These are phyloP conservation scores for Hylodesmum podocarpum DNA, from an alignment of 306 rosid species.

Conservation along the genomic window DNA sequence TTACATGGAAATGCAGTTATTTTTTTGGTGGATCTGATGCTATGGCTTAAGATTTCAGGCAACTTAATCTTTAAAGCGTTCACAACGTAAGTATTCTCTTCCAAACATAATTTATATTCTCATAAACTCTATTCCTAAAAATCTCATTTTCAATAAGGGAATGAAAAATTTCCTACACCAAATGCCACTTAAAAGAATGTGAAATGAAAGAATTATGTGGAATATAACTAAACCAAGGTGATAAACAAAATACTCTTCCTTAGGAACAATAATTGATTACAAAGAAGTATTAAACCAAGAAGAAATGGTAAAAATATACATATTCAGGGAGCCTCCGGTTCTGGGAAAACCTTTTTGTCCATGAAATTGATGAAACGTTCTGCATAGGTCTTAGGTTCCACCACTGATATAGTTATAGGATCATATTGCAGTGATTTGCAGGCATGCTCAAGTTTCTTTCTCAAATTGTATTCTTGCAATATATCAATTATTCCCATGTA, in stretches of 20 bases:
- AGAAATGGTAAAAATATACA: slow-evolving; percentile 5
- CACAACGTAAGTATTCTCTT: too few species aligned
- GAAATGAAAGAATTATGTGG: slow-evolving; percentile 12
- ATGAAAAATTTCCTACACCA: too few species aligned
- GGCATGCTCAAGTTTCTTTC: slow-evolving; percentile 74
- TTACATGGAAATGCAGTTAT: background rate
- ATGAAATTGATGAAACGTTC: slow-evolving; percentile 76
- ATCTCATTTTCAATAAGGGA: too few species aligned
- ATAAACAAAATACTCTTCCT: slow-evolving; percentile 15
- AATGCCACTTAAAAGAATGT: too few species aligned
- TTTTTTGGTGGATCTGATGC: background rate
- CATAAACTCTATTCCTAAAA: too few species aligned
- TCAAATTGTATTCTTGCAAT: slow-evolving; percentile 72
- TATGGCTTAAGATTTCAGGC: background rate
- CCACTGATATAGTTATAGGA: slow-evolving; percentile 65
- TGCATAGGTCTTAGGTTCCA: slow-evolving; percentile 72
- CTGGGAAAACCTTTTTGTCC: slow-evolving; percentile 65
- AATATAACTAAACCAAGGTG: slow-evolving; percentile 5
- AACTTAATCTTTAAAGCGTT: too few species aligned
- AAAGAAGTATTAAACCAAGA: slow-evolving; percentile 14
- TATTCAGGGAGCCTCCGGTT: slow-evolving; percentile 45
- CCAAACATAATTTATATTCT: too few species aligned
- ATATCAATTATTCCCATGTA: slow-evolving; percentile 94
- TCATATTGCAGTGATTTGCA: slow-evolving; percentile 59
- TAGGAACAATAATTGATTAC: slow-evolving; percentile 25